phyloP scores from a whole-genome alignment of 805 yeast genomes.

The Metschnikowia lochheadii region DNA sequence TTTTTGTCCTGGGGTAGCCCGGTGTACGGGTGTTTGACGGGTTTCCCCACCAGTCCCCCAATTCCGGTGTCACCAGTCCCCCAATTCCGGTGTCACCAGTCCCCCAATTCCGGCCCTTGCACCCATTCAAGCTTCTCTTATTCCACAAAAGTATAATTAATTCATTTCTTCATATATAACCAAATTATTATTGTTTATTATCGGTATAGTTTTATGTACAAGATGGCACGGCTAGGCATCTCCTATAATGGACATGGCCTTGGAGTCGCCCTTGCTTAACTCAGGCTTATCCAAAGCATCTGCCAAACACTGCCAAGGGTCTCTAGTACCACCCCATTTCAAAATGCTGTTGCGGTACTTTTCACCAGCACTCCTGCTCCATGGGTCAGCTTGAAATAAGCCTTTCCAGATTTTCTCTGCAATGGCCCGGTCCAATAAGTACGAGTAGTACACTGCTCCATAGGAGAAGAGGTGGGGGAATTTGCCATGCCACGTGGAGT shows the following conservation, averaged over 20 bases:
- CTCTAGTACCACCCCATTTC: slow-evolving; percentile 90
- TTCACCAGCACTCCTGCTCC: slow-evolving; percentile 69
- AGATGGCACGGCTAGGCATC: background rate
- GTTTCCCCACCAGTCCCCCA: too few species aligned
- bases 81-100: too few species aligned
- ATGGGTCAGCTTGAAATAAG: slow-evolving; percentile 67
- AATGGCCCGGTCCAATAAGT: slow-evolving; percentile 85
- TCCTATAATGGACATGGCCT: slow-evolving; percentile 55
- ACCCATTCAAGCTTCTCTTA: too few species aligned
- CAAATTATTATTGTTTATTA: too few species aligned
- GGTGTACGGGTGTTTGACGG: too few species aligned
- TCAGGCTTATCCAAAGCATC: slow-evolving; percentile 66
- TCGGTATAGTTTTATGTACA: too few species aligned
- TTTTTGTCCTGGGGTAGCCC: too few species aligned
- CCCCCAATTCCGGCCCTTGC: too few species aligned
- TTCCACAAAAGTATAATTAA: too few species aligned
- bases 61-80: too few species aligned
- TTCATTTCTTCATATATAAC: too few species aligned
- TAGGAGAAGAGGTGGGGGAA: slow-evolving; percentile 92
- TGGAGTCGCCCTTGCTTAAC: slow-evolving; percentile 60
- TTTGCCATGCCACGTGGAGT: slow-evolving; percentile 87
- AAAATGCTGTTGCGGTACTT: slow-evolving; percentile 65
- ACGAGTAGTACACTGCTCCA: slow-evolving; percentile 92
- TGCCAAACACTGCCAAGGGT: slow-evolving; percentile 84
- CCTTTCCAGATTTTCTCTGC: slow-evolving; percentile 81